Evolutionary conservation across 768 basidiomycete genomes (phyloP).

Genomic region (Rossbeevera mucosa): DNA sequence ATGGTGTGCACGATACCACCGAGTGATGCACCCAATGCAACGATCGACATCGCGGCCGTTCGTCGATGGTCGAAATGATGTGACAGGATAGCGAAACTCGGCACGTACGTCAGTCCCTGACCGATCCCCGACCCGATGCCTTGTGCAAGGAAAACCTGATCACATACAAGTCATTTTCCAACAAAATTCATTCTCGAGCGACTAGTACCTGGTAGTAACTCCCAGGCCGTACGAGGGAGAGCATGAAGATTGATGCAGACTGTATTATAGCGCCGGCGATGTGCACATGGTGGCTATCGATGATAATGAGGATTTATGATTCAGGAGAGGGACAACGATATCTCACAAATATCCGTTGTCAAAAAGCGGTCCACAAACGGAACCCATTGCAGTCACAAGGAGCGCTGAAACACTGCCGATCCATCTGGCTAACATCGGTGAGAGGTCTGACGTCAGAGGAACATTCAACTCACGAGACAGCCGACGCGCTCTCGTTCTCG

Average conservation of each 20-base stretch:
- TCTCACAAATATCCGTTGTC: slow-evolving; percentile 29
- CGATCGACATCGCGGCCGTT: slow-evolving; percentile 42
- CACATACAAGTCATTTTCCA: background rate
- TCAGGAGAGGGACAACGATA: background rate
- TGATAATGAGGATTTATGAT: background rate
- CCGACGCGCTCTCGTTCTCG: slow-evolving; percentile 18
- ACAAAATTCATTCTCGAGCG: background rate
- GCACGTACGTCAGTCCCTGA: slow-evolving; percentile 43
- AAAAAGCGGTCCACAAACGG: slow-evolving; percentile 24
- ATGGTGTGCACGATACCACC: slow-evolving; percentile 58
- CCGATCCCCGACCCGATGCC: slow-evolving; percentile 40
- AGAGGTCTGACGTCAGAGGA: background rate
- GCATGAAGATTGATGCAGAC: slow-evolving; percentile 33
- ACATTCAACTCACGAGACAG: slow-evolving; percentile 18
- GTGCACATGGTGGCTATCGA: slow-evolving; percentile 1
- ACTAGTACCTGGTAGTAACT: slow-evolving; percentile 35
- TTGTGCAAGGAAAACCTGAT: slow-evolving; percentile 41
- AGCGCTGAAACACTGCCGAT: slow-evolving; percentile 20
- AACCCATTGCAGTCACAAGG: slow-evolving; percentile 17
- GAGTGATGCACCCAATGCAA: slow-evolving; percentile 43
- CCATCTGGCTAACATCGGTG: slow-evolving; percentile 15
- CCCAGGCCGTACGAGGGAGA: slow-evolving; percentile 34
- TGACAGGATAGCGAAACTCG: slow-evolving; percentile 38
- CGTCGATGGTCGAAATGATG: slow-evolving; percentile 43
- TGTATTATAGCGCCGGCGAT: slow-evolving; percentile 25